A percentile compares a stretch with the other conserved stretches of the same genome.
Evolutionary conservation across 257 asterid genomes (phyloP).

Genomic region (Penstemon barbatus): DNA sequence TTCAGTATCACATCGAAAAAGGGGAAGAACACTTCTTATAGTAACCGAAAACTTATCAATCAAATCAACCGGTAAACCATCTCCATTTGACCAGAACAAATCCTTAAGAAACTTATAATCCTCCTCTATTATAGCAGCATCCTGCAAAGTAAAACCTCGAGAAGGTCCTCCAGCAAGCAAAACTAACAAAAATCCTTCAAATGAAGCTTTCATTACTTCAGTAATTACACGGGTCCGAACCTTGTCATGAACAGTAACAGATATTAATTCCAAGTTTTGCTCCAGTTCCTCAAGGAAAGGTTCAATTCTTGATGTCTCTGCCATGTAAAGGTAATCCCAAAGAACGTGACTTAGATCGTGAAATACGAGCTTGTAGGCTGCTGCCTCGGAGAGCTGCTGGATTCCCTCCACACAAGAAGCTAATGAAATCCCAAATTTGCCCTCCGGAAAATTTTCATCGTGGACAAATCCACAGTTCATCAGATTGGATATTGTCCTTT

Average conservation of each 20-base stretch:
- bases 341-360: conserved; percentile 62
- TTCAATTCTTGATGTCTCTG: conserved; percentile 77
- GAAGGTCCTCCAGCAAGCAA: conserved; percentile 82
- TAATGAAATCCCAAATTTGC: conserved; percentile 58
- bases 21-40: conserved; percentile 52
- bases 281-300: conserved; percentile 87
- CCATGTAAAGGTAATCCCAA: conserved; percentile 61
- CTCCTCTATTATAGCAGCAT: conserved; percentile 57
- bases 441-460: conserved; percentile 41
- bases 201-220: conserved; percentile 80
- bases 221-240: conserved; percentile 83
- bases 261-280: conserved; percentile 62
- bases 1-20: conserved; percentile 51
- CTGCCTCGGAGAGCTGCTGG: conserved; percentile 70
- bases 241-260: conserved; percentile 77
- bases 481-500: conserved; percentile 58
- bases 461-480: conserved; percentile 46
- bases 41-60: conserved; percentile 56
- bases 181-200: conserved; percentile 78
- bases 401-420: conserved; percentile 76
- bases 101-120: conserved; percentile 72
- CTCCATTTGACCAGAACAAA: conserved; percentile 93
- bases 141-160: conserved; percentile 60
- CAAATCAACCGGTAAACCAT: conserved; percentile 83
- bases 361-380: conserved; percentile 74